Conservation (phyloP, 768 basidiomycete species). For the Daedaleopsis nitida region DNA sequence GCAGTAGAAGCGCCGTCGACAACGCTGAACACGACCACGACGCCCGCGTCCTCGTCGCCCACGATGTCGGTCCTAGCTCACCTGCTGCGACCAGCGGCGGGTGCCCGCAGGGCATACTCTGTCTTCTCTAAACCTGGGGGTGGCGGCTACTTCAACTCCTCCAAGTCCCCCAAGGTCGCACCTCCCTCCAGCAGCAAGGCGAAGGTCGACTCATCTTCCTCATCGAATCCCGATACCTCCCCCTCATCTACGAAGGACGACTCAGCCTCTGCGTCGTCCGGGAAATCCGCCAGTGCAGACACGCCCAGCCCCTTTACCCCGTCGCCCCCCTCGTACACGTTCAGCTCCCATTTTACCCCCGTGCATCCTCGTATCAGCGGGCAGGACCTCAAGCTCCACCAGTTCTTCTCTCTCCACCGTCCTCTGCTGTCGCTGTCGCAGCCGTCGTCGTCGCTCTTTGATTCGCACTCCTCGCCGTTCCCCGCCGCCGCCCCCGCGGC, state of each 20-base stretch:
- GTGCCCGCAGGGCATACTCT: constrained; percentile 63
- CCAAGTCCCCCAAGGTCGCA: constrained; percentile 61
- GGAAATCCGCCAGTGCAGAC: constrained; percentile 6
- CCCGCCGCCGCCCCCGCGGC: constrained; percentile 7
- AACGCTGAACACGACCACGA: constrained; percentile 13
- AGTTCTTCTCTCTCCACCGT: constrained; percentile 82
- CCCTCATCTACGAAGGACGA: constrained; percentile 21
- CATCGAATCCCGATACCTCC: constrained; percentile 35
- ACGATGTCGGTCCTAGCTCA: constrained; percentile 51
- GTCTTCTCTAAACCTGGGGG: constrained; percentile 82
- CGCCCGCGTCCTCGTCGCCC: constrained; percentile 11
- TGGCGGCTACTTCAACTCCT: constrained; percentile 70
- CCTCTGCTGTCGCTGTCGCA: constrained; percentile 72
- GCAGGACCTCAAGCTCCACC: constrained; percentile 77
- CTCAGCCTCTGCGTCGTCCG: constrained; percentile 7
- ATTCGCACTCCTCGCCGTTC: constrained; percentile 27
- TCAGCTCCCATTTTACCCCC: constrained; percentile 20
- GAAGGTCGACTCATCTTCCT: constrained; percentile 43
- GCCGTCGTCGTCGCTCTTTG: constrained; percentile 59
- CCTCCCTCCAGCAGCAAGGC: constrained; percentile 30
- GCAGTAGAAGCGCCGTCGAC: constrained; percentile 4
- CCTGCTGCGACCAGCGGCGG: constrained; percentile 48
- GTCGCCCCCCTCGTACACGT: constrained; percentile 10
- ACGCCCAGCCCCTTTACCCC: neutral
- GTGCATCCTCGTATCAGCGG: constrained; percentile 60